phyloP scores from a whole-genome alignment of 2,329 filamentous ascomycete genomes.

The Aspergillus vadensis region DNA sequence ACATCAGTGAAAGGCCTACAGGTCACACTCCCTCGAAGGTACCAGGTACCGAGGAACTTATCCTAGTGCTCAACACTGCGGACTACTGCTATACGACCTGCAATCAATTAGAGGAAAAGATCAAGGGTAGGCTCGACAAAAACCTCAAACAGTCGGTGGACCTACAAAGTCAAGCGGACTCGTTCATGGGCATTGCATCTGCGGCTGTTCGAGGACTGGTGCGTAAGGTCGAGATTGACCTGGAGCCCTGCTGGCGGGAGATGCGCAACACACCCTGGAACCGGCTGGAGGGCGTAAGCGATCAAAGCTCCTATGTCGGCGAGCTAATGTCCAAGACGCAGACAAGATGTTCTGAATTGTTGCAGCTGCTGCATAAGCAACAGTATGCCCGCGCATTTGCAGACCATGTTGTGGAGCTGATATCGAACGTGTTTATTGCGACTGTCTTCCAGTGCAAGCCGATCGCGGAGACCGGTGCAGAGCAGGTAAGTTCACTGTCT shows the following conservation, averaged over 20 bases:
- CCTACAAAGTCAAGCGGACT: slow-evolving; percentile 87
- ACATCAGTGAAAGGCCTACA: slow-evolving; percentile 62
- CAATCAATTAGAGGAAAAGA: slow-evolving; percentile 89
- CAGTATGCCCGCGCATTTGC: slow-evolving; percentile 94
- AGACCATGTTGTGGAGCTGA: slow-evolving; percentile 88
- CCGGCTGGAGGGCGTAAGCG: slow-evolving; percentile 87
- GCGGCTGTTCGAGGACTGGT: slow-evolving; percentile 83
- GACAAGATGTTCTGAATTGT: slow-evolving; percentile 69
- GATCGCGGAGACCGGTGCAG: slow-evolving; percentile 89
- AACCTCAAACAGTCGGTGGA: slow-evolving; percentile 77
- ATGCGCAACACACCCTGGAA: slow-evolving; percentile 97
- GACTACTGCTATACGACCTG: slow-evolving; percentile 97
- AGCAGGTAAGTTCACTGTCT: slow-evolving; percentile 63
- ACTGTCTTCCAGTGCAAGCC: slow-evolving; percentile 88
- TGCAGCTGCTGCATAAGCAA: slow-evolving; percentile 78
- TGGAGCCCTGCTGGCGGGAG: slow-evolving; percentile 88
- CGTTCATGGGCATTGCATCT: slow-evolving; percentile 92
- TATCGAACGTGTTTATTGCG: slow-evolving; percentile 75
- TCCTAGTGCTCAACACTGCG: slow-evolving; percentile 90
- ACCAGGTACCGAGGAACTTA: slow-evolving; percentile 69
- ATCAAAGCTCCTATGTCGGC: slow-evolving; percentile 88
- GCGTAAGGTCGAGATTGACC: slow-evolving; percentile 75
- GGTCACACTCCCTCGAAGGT: slow-evolving; percentile 55
- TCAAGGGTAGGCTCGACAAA: slow-evolving; percentile 84
- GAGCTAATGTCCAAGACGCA: slow-evolving; percentile 77